A percentile compares a stretch with the other conserved stretches of the same genome.
Conservation (phyloP, 2,329 filamentous ascomycete species). For the Colletotrichum tamarilloi region DNA sequence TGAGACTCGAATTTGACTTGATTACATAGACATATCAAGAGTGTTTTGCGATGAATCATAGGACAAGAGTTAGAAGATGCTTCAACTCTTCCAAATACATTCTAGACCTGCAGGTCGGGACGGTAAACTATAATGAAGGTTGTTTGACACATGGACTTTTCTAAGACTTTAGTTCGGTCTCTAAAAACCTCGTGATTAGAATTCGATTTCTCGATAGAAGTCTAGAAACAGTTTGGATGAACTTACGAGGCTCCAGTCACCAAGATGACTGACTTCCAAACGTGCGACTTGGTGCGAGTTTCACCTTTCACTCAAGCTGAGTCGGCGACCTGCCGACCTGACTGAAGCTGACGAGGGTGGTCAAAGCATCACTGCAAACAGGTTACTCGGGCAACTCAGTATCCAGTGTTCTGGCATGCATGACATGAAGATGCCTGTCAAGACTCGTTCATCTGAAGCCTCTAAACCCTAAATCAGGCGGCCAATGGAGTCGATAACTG, state of each 20-base stretch:
- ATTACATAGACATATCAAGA: no score
- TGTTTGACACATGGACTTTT: background rate
- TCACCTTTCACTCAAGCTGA: background rate
- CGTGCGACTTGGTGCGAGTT: background rate
- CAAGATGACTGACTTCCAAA: no score
- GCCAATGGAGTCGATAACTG: background rate
- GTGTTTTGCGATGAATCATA: no score
- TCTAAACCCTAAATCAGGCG: background rate
- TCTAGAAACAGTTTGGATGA: background rate
- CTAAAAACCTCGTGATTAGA: background rate
- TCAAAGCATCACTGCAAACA: background rate
- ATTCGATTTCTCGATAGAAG: background rate
- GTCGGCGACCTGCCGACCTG: slow-evolving; percentile 1
- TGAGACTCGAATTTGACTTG: no score
- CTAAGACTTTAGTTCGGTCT: background rate
- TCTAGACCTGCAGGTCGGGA: background rate
- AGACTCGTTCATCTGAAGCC: slow-evolving; percentile 25
- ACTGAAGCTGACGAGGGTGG: background rate
- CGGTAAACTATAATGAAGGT: background rate
- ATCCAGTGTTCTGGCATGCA: background rate
- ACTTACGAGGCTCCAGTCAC: background rate
- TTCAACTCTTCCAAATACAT: background rate
- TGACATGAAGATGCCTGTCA: background rate
- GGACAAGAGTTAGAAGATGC: no score
- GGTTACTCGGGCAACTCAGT: background rate